phyloP scores from a whole-genome alignment of 2,329 filamentous ascomycete species.

The Spiromastix sp. region DNA sequence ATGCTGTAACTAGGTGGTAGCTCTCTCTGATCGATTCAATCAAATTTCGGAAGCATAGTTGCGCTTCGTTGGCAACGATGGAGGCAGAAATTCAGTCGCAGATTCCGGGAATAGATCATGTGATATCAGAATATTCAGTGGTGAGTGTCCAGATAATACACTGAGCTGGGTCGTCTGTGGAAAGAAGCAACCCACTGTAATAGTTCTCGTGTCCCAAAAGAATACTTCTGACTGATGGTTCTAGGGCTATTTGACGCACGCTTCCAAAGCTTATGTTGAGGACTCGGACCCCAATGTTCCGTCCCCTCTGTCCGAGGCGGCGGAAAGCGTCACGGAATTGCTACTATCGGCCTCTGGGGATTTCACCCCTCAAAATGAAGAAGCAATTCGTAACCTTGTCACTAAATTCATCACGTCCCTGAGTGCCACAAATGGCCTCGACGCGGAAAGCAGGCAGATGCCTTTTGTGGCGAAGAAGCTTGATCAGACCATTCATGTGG shows the following conservation, averaged over 20 bases:
- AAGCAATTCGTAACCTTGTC: conserved; percentile 71
- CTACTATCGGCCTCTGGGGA: conserved; percentile 89
- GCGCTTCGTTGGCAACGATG: conserved; percentile 49
- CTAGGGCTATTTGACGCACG: conserved; percentile 81
- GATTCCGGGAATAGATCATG: conserved; percentile 76
- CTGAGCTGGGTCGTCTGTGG: not conserved
- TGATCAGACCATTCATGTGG: conserved; percentile 91
- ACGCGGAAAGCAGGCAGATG: conserved; percentile 57
- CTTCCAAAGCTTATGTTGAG: conserved; percentile 69
- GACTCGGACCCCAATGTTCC: conserved; percentile 59
- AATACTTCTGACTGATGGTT: conserved; percentile 1
- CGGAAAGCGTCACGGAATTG: conserved; percentile 72
- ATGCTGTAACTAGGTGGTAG: too few relatives aligned
- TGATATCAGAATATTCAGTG: conserved; percentile 84
- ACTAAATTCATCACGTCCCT: conserved; percentile 82
- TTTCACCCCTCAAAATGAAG: conserved; percentile 59
- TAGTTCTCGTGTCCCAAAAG: not conserved
- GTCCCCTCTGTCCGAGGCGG: conserved; percentile 76
- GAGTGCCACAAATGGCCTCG: conserved; percentile 57
- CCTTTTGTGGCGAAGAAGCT: conserved; percentile 73
- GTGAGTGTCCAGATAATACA: conserved; percentile 23
- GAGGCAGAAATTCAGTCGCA: conserved; percentile 77
- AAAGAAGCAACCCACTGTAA: not conserved
- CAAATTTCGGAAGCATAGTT: too few relatives aligned
- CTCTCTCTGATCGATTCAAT: too few relatives aligned